Evolutionary conservation across 345 rosid species (phyloP).

Genomic region (Eucalyptus guilfoylei): DNA sequence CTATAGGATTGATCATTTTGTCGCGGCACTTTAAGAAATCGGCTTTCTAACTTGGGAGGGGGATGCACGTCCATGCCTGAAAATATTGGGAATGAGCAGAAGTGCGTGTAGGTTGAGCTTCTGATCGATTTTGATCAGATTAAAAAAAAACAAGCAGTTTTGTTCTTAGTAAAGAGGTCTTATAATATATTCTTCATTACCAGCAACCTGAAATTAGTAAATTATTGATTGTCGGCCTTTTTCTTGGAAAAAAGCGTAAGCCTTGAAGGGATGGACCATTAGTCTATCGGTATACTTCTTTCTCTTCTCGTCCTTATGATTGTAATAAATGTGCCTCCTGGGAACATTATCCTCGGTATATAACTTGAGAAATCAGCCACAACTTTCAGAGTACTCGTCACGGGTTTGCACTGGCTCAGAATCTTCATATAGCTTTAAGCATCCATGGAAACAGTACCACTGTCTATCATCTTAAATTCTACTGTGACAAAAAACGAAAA

Average conservation of each 20-base stretch:
- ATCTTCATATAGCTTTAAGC: neutral
- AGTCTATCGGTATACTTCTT: neutral
- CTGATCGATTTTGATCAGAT: neutral
- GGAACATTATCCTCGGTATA: neutral
- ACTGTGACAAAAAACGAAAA: neutral
- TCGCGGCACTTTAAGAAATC: neutral
- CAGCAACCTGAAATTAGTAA: neutral
- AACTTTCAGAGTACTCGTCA: neutral
- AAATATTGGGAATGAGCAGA: neutral
- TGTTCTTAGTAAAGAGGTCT: neutral
- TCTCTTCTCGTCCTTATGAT: neutral
- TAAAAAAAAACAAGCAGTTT: neutral
- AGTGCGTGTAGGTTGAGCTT: neutral
- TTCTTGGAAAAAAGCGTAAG: neutral
- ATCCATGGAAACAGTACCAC: neutral
- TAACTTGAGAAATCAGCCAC: neutral
- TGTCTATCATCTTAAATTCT: neutral
- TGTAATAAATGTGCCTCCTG: neutral
- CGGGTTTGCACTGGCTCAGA: neutral
- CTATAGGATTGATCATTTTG: neutral
- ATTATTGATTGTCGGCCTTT: neutral
- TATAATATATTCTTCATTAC: neutral
- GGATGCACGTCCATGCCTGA: neutral
- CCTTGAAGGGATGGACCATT: neutral
- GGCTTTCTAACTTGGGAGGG: neutral